Base-by-base conservation (phyloP, 208 protist genomes). In the Acanthamoeba polyphaga region DNA sequence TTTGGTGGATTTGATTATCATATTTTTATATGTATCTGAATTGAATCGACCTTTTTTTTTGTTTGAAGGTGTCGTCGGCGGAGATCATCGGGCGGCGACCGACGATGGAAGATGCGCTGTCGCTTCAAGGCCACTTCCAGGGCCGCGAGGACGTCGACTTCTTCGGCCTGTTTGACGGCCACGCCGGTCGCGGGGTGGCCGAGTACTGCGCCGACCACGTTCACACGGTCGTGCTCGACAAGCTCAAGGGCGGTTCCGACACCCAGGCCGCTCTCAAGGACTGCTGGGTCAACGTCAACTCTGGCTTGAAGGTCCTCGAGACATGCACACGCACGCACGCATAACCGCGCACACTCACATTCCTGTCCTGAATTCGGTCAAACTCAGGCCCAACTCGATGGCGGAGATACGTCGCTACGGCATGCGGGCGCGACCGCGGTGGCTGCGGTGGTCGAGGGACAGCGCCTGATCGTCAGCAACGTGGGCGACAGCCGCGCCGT, bases 401-500 rank as follows among this genome's bases (percentile, higher is more conserved):
- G 80, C 13, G 80, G 51, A 24, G 80, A 88, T 38, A 29, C 46
- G 51, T 17, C 80, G 19, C 53, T 66, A 2, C 80, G 80, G 17
- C 94, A 96, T 51, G 92, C 85, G 84, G 96, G 96, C 51, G 94
- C 95, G 7, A 96, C 96, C 12, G 96, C 95, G 19, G 94, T 96
- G 13, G 82, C 87, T 10, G 38, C 95, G 15, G 70, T 96, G 0
- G 53, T 96, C 7, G 17, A 66, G 3, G 51, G 89, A 22, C 66
- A 96, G n/a, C 29, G 60, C 27, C 64, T 85, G 12, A 94, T 72
- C 80, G 95, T 97, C 19, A 74, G 62, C 27, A 97, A 97, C 88
- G 95, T 96, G 49, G 96, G 96, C 29, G 96, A 97, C 87, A 96
- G 89, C 34, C 49, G 96, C 29, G 95, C 96, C 19, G 91, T 97